These are phyloP conservation scores for Obba rivulosa DNA, from an alignment of 768 basidiomycete genomes.

Conservation along the genomic window DNA sequence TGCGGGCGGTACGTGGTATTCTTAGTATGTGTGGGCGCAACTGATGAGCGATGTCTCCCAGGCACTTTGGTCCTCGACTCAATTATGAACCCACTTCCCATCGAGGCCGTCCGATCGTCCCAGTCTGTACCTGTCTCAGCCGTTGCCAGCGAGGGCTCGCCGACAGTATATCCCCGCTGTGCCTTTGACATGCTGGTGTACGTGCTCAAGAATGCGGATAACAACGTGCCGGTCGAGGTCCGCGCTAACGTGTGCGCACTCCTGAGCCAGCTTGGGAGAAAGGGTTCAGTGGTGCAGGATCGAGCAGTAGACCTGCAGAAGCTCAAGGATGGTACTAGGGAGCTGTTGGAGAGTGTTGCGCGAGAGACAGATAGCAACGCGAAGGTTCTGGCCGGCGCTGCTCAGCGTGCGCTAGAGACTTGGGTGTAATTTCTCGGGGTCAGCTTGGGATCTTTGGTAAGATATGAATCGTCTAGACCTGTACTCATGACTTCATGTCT, in stretches of 20 bases:
- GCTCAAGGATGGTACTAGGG: constrained; percentile 46
- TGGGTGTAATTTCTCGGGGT: constrained; percentile 23
- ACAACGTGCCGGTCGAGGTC: constrained; percentile 66
- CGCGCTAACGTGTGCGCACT: constrained; percentile 73
- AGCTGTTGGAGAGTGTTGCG: constrained; percentile 46
- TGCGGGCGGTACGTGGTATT: constrained; percentile 50
- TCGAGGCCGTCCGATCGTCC: constrained; percentile 26
- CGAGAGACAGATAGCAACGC: constrained; percentile 27
- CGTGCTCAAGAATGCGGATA: constrained; percentile 48
- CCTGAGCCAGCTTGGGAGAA: constrained; percentile 56
- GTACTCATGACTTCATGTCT: no score
- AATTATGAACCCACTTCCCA: constrained; percentile 44
- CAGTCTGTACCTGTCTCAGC: constrained; percentile 22
- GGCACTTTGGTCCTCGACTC: constrained; percentile 60
- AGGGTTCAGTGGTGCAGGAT: constrained; percentile 41
- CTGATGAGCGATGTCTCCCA: constrained; percentile 24
- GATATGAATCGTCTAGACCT: no score
- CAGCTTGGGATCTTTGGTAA: no score
- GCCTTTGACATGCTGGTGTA: constrained; percentile 65
- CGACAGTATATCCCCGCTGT: constrained; percentile 46
- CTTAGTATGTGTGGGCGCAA: not conserved
- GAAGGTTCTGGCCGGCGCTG: constrained; percentile 33
- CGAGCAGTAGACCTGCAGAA: constrained; percentile 30
- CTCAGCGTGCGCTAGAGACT: constrained; percentile 36
- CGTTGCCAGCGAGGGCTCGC: constrained; percentile 32